Evolutionary conservation across 2,329 filamentous ascomycete genomes (phyloP).

Genomic region (Xylariaceae sp.): DNA sequence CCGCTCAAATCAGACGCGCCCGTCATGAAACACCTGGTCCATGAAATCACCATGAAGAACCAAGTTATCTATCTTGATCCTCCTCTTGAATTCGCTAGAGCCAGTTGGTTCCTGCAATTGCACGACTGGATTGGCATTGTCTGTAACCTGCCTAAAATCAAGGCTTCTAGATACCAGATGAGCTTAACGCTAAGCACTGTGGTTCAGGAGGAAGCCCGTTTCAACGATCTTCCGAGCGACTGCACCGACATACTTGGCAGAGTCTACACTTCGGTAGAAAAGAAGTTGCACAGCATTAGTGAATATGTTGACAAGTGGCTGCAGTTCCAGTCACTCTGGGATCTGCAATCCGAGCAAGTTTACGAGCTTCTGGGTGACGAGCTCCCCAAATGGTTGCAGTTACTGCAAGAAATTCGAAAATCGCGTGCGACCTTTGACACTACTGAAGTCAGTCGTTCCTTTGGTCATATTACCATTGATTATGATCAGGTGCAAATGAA

Average conservation of each 20-base stretch:
- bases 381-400: slow-evolving; percentile 87
- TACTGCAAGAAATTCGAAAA: slow-evolving; percentile 96
- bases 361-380: slow-evolving; percentile 91
- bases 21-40: slow-evolving; percentile 72
- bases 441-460: slow-evolving; percentile 87
- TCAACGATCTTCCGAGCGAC: slow-evolving; percentile 80
- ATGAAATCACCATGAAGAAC: slow-evolving; percentile 97
- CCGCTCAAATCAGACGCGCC: slow-evolving; percentile 57
- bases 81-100: slow-evolving; percentile 86
- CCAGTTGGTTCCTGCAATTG: slow-evolving; percentile 90
- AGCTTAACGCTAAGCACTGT: slow-evolving; percentile 64
- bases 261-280: slow-evolving; percentile 83
- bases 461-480: slow-evolving; percentile 93
- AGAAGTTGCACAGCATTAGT: slow-evolving; percentile 77
- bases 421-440: slow-evolving; percentile 96
- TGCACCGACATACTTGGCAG: slow-evolving; percentile 78
- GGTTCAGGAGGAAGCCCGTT: slow-evolving; percentile 68
- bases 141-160: slow-evolving; percentile 91
- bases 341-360: slow-evolving; percentile 92
- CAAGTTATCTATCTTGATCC: slow-evolving; percentile 97
- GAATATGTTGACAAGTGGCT: slow-evolving; percentile 96
- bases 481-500: slow-evolving; percentile 99
- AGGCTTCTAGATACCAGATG: slow-evolving; percentile 94
- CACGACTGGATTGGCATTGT: slow-evolving; percentile 92
- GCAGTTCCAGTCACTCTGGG: slow-evolving; percentile 98